Percentiles rank a stretch among this genome's conserved stretches.
phyloP scores from a whole-genome alignment of 192 early-diverging fungal species.

The Chytriomyces sp. region DNA sequence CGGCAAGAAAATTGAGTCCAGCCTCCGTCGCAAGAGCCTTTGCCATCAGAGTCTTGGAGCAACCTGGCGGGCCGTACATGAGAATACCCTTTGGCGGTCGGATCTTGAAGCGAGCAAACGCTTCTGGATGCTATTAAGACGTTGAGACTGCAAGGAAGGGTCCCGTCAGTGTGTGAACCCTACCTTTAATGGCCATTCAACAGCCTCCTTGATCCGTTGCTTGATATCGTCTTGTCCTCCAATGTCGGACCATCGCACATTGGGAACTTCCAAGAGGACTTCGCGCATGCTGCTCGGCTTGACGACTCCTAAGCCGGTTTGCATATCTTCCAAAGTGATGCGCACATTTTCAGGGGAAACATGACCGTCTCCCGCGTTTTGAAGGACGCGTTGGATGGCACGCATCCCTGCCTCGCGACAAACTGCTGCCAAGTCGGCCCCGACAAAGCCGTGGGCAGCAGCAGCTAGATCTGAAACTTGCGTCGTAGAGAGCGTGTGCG shows the following conservation, averaged over 20 bases:
- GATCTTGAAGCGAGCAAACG: slow-evolving; percentile 86
- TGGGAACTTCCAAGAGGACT: slow-evolving; percentile 86
- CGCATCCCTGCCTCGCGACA: slow-evolving; percentile 84
- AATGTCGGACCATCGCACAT: slow-evolving; percentile 90
- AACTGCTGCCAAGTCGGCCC: slow-evolving; percentile 92
- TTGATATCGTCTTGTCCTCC: slow-evolving; percentile 93
- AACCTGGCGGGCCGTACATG: slow-evolving; percentile 98
- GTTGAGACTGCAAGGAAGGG: background rate
- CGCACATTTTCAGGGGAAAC: slow-evolving; percentile 36
- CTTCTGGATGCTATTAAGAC: slow-evolving; percentile 76
- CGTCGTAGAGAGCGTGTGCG: slow-evolving; percentile 61
- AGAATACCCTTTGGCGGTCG: slow-evolving; percentile 95
- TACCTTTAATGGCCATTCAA: slow-evolving; percentile 96
- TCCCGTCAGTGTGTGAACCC: background rate
- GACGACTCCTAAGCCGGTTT: slow-evolving; percentile 35
- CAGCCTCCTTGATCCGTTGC: slow-evolving; percentile 87
- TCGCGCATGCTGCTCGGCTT: slow-evolving; percentile 87
- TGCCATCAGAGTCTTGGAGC: slow-evolving; percentile 96
- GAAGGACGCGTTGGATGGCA: slow-evolving; percentile 57
- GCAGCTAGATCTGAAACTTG: slow-evolving; percentile 67
- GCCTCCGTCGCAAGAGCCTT: slow-evolving; percentile 97
- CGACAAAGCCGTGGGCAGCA: slow-evolving; percentile 89
- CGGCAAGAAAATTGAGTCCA: slow-evolving; percentile 95
- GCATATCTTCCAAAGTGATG: slow-evolving; percentile 61
- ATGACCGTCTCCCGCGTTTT: background rate